A percentile compares a stretch with the other conserved stretches of the same genome.
Evolutionary conservation across 106 monocot genomes (phyloP).

Genomic region (Dendrobium catenatum): DNA sequence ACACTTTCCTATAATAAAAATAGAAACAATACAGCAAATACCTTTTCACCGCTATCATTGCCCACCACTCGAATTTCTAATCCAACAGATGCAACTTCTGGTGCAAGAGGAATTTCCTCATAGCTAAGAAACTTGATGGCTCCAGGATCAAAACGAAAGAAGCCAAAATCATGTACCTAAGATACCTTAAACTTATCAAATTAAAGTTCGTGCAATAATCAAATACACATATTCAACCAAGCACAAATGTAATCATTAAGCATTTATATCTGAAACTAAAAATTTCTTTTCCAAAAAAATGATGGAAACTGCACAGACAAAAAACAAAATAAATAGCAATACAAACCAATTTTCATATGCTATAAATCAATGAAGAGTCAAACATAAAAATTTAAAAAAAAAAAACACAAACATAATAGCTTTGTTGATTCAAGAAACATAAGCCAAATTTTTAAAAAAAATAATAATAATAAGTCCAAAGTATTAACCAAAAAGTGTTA

Average conservation of each 20-base stretch:
- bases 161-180: slow-evolving; percentile 98
- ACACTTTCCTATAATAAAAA: neutral
- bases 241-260: neutral
- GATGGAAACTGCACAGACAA: neutral
- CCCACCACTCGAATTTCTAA: slow-evolving; percentile 94
- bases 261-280: neutral
- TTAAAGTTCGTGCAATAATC: neutral
- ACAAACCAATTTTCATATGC: neutral
- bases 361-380: neutral
- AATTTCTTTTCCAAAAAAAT: neutral
- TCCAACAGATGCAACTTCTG: slow-evolving; percentile 93
- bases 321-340: neutral
- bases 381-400: neutral
- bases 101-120: slow-evolving; percentile 84
- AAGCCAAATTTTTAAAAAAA: neutral
- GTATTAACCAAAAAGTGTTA: neutral
- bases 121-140: slow-evolving; percentile 85
- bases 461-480: neutral
- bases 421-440: neutral
- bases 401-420: neutral
- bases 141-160: slow-evolving; percentile 83
- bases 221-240: neutral
- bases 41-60: slow-evolving; percentile 99
- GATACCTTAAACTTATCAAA: neutral
- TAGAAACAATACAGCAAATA: slow-evolving; percentile 12